phyloP scores from a whole-genome alignment of 139 green algal species.

The Chlorella sp. region DNA sequence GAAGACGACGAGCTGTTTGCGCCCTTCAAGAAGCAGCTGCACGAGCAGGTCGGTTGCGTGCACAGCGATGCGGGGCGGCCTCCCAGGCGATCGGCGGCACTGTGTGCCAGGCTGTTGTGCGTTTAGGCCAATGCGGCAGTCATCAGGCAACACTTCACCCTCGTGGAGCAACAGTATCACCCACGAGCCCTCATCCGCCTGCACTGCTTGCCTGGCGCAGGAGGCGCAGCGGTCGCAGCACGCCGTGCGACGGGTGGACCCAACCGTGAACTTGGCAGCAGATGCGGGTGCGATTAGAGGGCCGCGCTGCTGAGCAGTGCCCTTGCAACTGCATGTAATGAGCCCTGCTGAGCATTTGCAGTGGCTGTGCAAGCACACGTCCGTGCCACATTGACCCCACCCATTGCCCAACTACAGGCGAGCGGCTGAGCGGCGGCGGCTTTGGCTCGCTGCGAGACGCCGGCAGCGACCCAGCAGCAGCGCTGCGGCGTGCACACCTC shows the following conservation, averaged over 20 bases:
- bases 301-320: too few species aligned
- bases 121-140: too few species aligned
- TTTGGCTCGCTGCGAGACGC: constrained; percentile 9
- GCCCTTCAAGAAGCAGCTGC: constrained; percentile 28
- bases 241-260: constrained; percentile 46
- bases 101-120: too few species aligned
- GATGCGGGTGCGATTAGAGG: constrained; percentile 13
- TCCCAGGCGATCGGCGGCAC: too few species aligned
- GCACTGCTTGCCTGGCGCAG: neutral
- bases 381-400: too few species aligned
- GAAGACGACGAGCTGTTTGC: constrained; percentile 47
- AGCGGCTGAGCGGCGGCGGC: constrained; percentile 11
- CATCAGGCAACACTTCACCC: too few species aligned
- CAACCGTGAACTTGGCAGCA: constrained; percentile 62
- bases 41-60: constrained; percentile 17
- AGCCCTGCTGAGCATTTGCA: too few species aligned
- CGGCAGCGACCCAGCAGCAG: neutral
- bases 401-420: neutral
- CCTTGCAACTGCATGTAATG: too few species aligned
- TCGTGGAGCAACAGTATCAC: too few species aligned
- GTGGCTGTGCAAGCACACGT: too few species aligned
- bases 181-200: neutral
- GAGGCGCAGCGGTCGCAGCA: constrained; percentile 17
- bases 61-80: neutral
- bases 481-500: neutral